phyloP scores from a whole-genome alignment of 441 rosid genomes.

The Syzygium malaccense region DNA sequence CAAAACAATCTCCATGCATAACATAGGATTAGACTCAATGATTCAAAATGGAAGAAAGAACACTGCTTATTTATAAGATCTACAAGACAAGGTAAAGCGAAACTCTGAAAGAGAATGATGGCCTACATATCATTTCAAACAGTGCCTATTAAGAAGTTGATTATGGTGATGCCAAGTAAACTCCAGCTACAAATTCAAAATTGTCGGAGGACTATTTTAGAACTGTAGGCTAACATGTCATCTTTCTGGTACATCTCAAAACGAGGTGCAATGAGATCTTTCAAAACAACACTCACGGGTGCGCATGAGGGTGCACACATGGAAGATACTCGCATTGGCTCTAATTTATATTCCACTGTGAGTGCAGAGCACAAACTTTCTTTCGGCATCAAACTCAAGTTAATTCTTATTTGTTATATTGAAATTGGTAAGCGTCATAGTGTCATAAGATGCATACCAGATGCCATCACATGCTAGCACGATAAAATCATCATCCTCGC shows the following conservation, averaged over 20 bases:
- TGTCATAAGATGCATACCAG: conserved; percentile 25
- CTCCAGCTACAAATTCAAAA: background rate
- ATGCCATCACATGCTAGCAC: conserved; percentile 97
- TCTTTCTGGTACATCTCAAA: background rate
- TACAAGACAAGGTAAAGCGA: background rate
- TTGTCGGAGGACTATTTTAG: background rate
- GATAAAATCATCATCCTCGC: conserved; percentile 84
- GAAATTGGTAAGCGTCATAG: background rate
- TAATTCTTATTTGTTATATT: background rate
- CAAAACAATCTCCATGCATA: background rate
- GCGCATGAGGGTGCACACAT: background rate
- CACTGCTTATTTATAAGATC: background rate
- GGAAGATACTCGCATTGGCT: background rate
- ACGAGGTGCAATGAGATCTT: background rate
- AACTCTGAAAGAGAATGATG: background rate
- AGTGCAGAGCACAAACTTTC: background rate
- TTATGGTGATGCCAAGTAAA: background rate
- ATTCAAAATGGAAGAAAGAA: background rate
- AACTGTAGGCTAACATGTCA: background rate
- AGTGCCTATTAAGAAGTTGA: background rate
- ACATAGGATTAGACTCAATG: background rate
- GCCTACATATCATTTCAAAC: background rate
- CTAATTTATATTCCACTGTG: background rate
- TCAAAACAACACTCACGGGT: background rate
- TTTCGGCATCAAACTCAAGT: background rate